Base-by-base conservation (phyloP, 495 filamentous ascomycete species). In the Talaromyces trachyspermus region DNA sequence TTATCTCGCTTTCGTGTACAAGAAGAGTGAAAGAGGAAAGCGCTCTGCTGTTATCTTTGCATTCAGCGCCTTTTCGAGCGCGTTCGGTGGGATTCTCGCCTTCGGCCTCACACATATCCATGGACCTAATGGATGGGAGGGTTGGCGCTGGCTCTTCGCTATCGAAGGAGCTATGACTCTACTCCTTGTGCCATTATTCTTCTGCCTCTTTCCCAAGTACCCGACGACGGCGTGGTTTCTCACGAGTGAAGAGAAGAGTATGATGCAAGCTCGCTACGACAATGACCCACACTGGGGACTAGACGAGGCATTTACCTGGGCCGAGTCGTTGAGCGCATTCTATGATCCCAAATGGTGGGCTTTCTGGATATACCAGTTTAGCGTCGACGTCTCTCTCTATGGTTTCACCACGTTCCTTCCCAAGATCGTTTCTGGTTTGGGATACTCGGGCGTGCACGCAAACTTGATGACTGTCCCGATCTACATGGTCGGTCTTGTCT, bases 321-420 rank as follows among this genome's bases (percentile, higher is more conserved):
- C 41, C 35, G 41, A 46, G 26, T 46, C 41, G 14, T 39, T 46
- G 19, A 43, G 32, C 40, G 37, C 30, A 10, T 38, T 56, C 18
- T 33, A 17, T 36, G 48, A 50, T 29, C 48, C 48, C 12, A 54
- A 54, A 41, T 54, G 40, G 39, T 54, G 22, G 20, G 48, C 48
- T 11, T 51, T 51, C 27, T 54, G 49, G 45, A 43, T 38, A 42
- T 45, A 42, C 27, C 46, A 53, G 38, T 53, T 53, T 48, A 44
- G 50, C 46, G 38, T 42, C 27, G 46, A 53, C 22, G 45, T 53
- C 46, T 43, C 27, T 7, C 29, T 48, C 4, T 53, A 44, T 32
- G 46, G 50, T 11, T 49, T 49, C 48, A 49, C 48, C 17, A 49
- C 38, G 5, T 49, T 49, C 18, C 36, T 49, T 5, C 38, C 48